These are phyloP conservation scores for Phytopythium cucurbitacearum DNA, from an alignment of 352 stramenopile species.

Conservation along the genomic window DNA sequence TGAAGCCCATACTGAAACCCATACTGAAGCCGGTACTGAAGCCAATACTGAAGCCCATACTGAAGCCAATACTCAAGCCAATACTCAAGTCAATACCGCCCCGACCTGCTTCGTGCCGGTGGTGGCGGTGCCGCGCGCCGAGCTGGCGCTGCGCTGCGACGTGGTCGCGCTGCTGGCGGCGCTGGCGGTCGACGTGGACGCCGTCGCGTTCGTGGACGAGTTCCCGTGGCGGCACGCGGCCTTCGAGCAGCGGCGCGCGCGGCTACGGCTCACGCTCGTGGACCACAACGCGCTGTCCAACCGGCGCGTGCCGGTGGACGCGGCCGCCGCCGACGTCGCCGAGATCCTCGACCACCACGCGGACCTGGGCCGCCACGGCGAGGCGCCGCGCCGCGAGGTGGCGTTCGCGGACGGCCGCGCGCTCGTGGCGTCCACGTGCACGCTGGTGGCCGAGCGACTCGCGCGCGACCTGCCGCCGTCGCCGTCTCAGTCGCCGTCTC, in stretches of 20 bases:
- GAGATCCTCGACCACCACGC: constrained; percentile 83
- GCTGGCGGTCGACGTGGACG: constrained; percentile 42
- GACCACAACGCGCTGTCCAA: constrained; percentile 75
- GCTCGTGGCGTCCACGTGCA: constrained; percentile 71
- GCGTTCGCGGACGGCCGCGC: constrained; percentile 66
- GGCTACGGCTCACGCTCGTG: constrained; percentile 46
- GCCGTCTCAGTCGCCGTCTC: constrained; percentile 10
- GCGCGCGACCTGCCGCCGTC: constrained; percentile 6
- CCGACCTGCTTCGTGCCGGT: constrained; percentile 33
- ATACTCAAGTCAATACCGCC: not conserved
- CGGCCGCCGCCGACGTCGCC: constrained; percentile 26
- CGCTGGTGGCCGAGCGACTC: constrained; percentile 70
- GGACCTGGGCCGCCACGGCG: constrained; percentile 45
- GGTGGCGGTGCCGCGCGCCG: constrained; percentile 51
- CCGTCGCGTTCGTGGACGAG: constrained; percentile 75
- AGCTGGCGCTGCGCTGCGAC: constrained; percentile 66
- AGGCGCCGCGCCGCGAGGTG: constrained; percentile 41
- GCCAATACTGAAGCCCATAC: too few species aligned
- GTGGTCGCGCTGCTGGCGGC: constrained; percentile 53
- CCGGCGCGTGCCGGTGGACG: constrained; percentile 33
- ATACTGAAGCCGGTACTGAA: too few species aligned
- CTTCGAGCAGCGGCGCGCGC: constrained; percentile 1
- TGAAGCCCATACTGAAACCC: too few species aligned
- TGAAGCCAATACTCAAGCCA: too few species aligned
- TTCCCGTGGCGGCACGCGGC: constrained; percentile 46